phyloP scores from a whole-genome alignment of 2,329 filamentous ascomycete species.

The Aureobasidium uvarum region DNA sequence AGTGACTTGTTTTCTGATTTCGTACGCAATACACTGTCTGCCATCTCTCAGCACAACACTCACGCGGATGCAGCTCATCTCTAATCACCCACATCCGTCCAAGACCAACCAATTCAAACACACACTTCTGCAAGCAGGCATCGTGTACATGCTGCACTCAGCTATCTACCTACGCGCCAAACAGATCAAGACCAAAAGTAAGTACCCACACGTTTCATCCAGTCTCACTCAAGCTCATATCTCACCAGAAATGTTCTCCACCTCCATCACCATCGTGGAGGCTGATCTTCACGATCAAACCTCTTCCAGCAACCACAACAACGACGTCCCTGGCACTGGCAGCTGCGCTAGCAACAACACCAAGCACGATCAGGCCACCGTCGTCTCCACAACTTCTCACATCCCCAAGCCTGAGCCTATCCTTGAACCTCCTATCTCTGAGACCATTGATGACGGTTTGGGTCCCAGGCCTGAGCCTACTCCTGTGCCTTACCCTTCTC shows the following conservation, averaged over 20 bases:
- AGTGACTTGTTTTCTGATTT: neutral
- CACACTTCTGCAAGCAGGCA: neutral
- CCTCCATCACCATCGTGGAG: neutral
- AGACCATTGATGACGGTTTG: neutral
- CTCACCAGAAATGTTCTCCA: neutral
- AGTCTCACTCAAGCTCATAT: neutral
- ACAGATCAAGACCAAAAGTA: neutral
- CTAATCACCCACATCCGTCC: neutral
- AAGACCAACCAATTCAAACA: neutral
- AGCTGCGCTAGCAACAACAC: neutral
- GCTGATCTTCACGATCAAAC: neutral
- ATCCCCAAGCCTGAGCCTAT: neutral
- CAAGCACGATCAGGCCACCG: neutral
- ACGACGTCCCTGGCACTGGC: neutral
- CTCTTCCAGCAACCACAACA: neutral
- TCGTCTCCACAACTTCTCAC: neutral
- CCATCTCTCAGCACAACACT: neutral
- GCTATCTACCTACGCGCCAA: neutral
- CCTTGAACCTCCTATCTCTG: neutral
- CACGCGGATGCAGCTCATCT: neutral
- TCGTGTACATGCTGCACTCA: neutral
- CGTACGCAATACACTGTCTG: neutral
- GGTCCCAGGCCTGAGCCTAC: constrained; percentile 4
- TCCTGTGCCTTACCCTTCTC: neutral
- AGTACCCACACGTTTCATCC: neutral